These are phyloP conservation scores for Ceratobasidium sp. DNA, from an alignment of 1,284 basidiomycete genomes.

Conservation along the genomic window DNA sequence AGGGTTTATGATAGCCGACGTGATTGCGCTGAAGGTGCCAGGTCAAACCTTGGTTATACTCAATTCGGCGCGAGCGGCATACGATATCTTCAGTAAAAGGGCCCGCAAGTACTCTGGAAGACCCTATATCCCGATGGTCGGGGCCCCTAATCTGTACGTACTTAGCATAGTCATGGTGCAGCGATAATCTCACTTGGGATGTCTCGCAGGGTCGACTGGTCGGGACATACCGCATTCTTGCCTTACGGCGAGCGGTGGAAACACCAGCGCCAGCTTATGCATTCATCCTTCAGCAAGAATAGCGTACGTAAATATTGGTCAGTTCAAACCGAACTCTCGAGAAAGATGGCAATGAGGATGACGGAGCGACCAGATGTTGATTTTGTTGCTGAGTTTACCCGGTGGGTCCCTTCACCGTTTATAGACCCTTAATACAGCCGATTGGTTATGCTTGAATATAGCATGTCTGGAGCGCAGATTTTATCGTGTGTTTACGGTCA, in stretches of 20 bases:
- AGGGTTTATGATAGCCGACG: neutral
- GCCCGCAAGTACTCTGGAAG: conserved; percentile 6
- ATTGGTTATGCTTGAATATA: neutral
- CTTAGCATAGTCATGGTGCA: neutral
- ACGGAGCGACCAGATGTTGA: neutral
- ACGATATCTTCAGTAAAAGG: conserved; percentile 3
- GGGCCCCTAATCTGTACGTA: conserved; percentile 12
- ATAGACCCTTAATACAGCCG: neutral
- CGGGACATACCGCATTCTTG: conserved; percentile 13
- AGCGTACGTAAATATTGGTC: neutral
- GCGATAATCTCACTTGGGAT: neutral
- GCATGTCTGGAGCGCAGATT: conserved; percentile 6
- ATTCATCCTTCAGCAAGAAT: conserved; percentile 13
- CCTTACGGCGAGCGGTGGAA: conserved; percentile 25
- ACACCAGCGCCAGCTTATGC: conserved; percentile 21
- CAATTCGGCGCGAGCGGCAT: conserved; percentile 22
- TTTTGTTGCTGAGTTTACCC: neutral
- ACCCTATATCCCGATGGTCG: conserved; percentile 1
- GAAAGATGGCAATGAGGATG: neutral
- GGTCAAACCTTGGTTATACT: conserved; percentile 3
- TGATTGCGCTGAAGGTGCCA: conserved; percentile 14
- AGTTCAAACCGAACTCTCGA: neutral
- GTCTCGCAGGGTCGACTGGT: conserved; percentile 20
- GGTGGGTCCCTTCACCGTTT: neutral
- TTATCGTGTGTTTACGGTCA: conserved; percentile 24